These are phyloP conservation scores for Globisporangium polare DNA, from an alignment of 352 stramenopile genomes.

Conservation along the genomic window DNA sequence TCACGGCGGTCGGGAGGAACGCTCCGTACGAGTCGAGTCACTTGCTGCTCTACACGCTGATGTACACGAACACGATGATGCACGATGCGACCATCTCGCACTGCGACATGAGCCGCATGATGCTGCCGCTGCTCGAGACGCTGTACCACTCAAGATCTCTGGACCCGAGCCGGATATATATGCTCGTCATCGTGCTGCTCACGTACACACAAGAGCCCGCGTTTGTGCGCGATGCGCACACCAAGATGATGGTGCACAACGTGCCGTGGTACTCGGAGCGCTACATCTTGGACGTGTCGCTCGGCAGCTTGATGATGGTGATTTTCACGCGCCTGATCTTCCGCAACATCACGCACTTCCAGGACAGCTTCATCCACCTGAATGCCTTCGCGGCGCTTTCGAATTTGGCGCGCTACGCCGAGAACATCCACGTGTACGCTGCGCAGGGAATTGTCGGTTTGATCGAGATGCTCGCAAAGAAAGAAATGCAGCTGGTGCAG, in stretches of 20 bases:
- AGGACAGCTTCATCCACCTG: slow-evolving; percentile 76
- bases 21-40: slow-evolving; percentile 63
- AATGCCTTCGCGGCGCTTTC: slow-evolving; percentile 71
- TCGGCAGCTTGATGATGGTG: slow-evolving; percentile 73
- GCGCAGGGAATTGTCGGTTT: slow-evolving; percentile 63
- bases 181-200: slow-evolving; percentile 68
- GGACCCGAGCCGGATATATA: slow-evolving; percentile 62
- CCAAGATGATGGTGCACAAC: slow-evolving; percentile 47
- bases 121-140: slow-evolving; percentile 69
- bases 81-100: slow-evolving; percentile 39
- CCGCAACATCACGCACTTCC: slow-evolving; percentile 77
- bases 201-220: slow-evolving; percentile 56
- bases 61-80: slow-evolving; percentile 64
- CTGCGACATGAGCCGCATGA: slow-evolving; percentile 39
- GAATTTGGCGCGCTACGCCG: slow-evolving; percentile 65
- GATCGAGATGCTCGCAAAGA: slow-evolving; percentile 76
- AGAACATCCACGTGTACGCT: slow-evolving; percentile 72
- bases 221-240: slow-evolving; percentile 66
- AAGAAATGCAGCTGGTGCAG: slow-evolving; percentile 51
- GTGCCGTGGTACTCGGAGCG: slow-evolving; percentile 77
- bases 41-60: slow-evolving; percentile 67
- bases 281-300: slow-evolving; percentile 71
- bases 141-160: slow-evolving; percentile 64
- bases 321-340: slow-evolving; percentile 75
- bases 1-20: slow-evolving; percentile 43